Evolutionary conservation across 352 stramenopile genomes (phyloP), one percentile per base, ranked within the genome.

Genomic region (Blastocystis sp.): DNA sequence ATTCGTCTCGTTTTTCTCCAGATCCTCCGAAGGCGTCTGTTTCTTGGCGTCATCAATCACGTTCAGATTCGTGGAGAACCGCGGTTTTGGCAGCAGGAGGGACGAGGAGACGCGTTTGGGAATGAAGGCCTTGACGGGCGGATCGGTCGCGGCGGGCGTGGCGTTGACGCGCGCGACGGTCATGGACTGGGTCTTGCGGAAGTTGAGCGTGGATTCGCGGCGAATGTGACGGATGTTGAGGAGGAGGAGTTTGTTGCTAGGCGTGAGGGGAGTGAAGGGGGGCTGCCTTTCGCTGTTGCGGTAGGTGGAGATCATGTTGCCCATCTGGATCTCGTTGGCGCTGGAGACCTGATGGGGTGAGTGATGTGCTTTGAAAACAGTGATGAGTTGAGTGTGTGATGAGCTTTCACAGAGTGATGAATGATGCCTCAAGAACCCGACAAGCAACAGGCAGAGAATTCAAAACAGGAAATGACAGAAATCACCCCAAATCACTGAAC

Each of bases 241-340:
- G 38, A 84, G 42, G 21, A 84, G 28, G 1, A 84, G 40, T 40
- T 84, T 84, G 40, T 84, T 84, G 19, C 74, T 84, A 84, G 6
- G 21, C 10, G 34, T 68, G 3, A 69, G 4, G 45, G 3, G n/a
- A 45, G 2, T 9, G 10, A 43, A 1, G 19, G 17, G 54, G 3
- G 14, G 6, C 19, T 7, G 69, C 74, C 69, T 57, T 28, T 84
- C 74, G 17, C 60, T 68, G 48, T 84, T 84, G 40, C 74, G 74
- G 45, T 59, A 84, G 2, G 74, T 28, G 1, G 74, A 84, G n/a
- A 84, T 84, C 52, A 84, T 84, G n/a, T 63, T 42, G 28, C 69
- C 74, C 74, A 84, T 84, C 45, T 84, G 74, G 34, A 84, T 84
- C 2, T 84, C 74, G 40, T 84, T 59, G 7, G 74, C 74, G 1